A percentile compares a stretch with the other conserved stretches of the same genome.
Conservation (phyloP, 2,329 filamentous ascomycete genomes). For the Grosmannia serpens region DNA sequence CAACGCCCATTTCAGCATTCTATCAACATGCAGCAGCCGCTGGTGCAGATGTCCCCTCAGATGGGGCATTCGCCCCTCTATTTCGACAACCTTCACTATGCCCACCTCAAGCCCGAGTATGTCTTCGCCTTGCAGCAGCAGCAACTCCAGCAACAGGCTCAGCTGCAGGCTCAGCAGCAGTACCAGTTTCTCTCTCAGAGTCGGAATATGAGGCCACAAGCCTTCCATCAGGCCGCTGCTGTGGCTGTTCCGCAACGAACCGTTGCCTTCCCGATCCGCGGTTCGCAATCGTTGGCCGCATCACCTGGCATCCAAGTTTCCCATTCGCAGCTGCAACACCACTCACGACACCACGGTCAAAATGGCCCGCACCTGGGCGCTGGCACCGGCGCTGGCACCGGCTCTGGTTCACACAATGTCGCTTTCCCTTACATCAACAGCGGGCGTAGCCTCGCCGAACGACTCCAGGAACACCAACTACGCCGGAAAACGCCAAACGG, state of each 20-base stretch:
- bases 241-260: constrained; percentile 15
- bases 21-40: constrained; percentile 26
- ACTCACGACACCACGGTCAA: constrained; percentile 8
- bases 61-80: constrained; percentile 34
- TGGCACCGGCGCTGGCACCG: constrained; percentile 8
- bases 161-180: not conserved
- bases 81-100: constrained; percentile 22
- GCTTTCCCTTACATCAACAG: not conserved
- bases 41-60: constrained; percentile 37
- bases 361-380: constrained; percentile 11
- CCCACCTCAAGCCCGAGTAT: constrained; percentile 18
- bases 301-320: constrained; percentile 12
- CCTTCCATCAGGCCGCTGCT: not conserved
- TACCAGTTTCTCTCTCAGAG: constrained; percentile 8
- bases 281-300: constrained; percentile 19
- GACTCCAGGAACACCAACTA: constrained; percentile 58
- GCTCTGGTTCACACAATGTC: not conserved
- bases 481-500: constrained; percentile 89
- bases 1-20: not conserved
- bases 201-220: constrained; percentile 3
- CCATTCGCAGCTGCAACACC: constrained; percentile 10
- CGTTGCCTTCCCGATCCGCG: constrained; percentile 23
- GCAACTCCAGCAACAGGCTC: constrained; percentile 4
- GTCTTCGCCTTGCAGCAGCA: constrained; percentile 14
- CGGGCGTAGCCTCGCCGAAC: constrained; percentile 15